phyloP scores from a whole-genome alignment of 202 grass and related monocot species.

The Digitaria exilis region DNA sequence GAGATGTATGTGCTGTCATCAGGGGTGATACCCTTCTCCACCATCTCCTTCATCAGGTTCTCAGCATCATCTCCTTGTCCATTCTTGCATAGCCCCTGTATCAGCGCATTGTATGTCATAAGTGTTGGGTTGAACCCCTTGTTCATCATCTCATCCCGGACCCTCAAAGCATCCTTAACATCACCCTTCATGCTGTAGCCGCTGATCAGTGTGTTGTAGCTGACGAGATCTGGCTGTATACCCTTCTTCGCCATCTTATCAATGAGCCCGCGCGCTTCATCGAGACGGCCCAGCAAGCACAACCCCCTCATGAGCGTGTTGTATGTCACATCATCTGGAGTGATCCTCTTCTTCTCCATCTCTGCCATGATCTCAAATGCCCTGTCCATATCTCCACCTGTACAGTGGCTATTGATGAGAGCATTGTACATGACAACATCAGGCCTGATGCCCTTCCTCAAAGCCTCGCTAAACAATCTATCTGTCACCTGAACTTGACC shows the following conservation, averaged over 20 bases:
- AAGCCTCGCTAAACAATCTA: slow-evolving; percentile 63
- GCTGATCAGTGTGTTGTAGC: slow-evolving; percentile 88
- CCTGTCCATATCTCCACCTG: slow-evolving; percentile 50
- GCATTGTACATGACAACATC: slow-evolving; percentile 94
- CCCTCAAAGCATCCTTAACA: slow-evolving; percentile 75
- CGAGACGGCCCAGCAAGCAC: slow-evolving; percentile 73
- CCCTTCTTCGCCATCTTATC: slow-evolving; percentile 71
- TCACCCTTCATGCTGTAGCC: slow-evolving; percentile 91
- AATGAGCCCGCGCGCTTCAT: slow-evolving; percentile 65
- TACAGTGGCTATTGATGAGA: slow-evolving; percentile 72
- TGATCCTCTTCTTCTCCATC: slow-evolving; percentile 70
- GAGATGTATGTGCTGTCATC: slow-evolving; percentile 81
- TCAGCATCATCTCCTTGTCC: slow-evolving; percentile 70
- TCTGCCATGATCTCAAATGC: slow-evolving; percentile 65
- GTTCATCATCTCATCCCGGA: slow-evolving; percentile 75
- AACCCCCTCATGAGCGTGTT: slow-evolving; percentile 84
- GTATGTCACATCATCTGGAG: slow-evolving; percentile 82
- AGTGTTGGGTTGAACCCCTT: slow-evolving; percentile 82
- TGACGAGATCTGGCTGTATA: slow-evolving; percentile 80
- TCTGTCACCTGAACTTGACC: slow-evolving; percentile 49
- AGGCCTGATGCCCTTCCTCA: slow-evolving; percentile 60
- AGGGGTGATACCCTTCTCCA: slow-evolving; percentile 71
- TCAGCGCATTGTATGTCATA: slow-evolving; percentile 89
- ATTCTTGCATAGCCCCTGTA: slow-evolving; percentile 77
- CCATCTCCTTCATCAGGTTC: slow-evolving; percentile 91